Percentiles rank a stretch among this genome's conserved stretches.
Conservation (phyloP, 371 early-diverging fungal species). For the Rhizopus arrhizus region DNA sequence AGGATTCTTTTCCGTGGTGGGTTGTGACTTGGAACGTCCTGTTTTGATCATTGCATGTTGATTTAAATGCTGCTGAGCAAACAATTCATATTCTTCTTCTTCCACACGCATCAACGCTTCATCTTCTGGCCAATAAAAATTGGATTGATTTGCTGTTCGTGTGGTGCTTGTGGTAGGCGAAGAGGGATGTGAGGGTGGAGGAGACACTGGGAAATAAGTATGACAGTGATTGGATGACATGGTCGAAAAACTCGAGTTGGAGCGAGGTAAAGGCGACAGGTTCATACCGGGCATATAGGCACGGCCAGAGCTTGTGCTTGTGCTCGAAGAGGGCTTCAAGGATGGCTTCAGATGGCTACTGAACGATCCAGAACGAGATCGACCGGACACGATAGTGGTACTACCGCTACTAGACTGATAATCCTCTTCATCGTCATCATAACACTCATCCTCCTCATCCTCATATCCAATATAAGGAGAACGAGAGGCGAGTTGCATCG, state of each 20-base stretch:
- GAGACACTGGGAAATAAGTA: slow-evolving; percentile 57
- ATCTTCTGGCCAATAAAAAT: slow-evolving; percentile 22
- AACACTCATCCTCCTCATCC: slow-evolving; percentile 14
- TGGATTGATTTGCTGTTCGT: slow-evolving; percentile 36
- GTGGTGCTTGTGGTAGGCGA: slow-evolving; percentile 59
- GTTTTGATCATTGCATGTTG: slow-evolving; percentile 17
- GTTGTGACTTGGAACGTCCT: slow-evolving; percentile 54
- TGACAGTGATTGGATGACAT: slow-evolving; percentile 1
- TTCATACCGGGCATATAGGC: slow-evolving; percentile 31
- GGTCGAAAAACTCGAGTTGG: slow-evolving; percentile 21
- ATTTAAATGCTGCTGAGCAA: slow-evolving; percentile 20
- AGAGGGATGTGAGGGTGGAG: slow-evolving; percentile 64
- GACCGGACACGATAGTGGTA: slow-evolving; percentile 13
- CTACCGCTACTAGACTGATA: slow-evolving; percentile 27
- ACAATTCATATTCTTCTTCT: background rate
- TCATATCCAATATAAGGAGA: slow-evolving; percentile 3
- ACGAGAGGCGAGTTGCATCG: slow-evolving; percentile 2
- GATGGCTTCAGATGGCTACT: slow-evolving; percentile 2
- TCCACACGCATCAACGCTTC: background rate
- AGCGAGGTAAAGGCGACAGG: slow-evolving; percentile 34
- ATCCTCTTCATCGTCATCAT: slow-evolving; percentile 21
- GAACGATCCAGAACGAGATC: slow-evolving; percentile 24
- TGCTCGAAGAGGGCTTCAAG: slow-evolving; percentile 13
- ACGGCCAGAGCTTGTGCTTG: slow-evolving; percentile 9
- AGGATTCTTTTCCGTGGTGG: slow-evolving; percentile 26